phyloP scores from a whole-genome alignment of 2,329 filamentous ascomycete species.

The Arthrobotrys musiformis region DNA sequence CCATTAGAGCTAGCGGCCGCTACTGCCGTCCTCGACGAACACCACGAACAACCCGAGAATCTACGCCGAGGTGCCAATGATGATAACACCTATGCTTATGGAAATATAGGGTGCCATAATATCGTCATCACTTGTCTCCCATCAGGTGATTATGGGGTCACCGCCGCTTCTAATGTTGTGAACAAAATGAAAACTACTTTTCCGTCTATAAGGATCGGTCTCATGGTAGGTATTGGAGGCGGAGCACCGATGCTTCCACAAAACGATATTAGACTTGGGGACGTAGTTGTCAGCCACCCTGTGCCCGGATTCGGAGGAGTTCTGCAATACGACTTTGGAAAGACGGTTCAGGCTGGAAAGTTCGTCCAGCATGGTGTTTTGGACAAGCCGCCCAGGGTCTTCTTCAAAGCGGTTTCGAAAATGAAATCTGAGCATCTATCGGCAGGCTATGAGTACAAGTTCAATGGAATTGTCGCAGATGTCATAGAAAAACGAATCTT shows the following conservation, averaged over 20 bases:
- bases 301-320: background rate
- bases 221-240: slow-evolving; percentile 21
- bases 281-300: slow-evolving; percentile 1
- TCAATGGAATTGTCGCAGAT: background rate
- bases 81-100: slow-evolving; percentile 13
- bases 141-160: slow-evolving; percentile 11
- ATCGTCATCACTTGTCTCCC: slow-evolving; percentile 19
- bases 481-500: background rate
- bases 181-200: background rate
- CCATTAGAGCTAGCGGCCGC: slow-evolving; percentile 2
- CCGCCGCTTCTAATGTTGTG: background rate
- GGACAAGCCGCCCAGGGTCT: background rate
- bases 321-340: slow-evolving; percentile 21
- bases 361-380: background rate
- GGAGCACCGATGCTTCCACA: background rate
- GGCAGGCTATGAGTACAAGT: background rate
- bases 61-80: background rate
- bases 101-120: background rate
- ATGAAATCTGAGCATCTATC: background rate
- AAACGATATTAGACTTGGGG: slow-evolving; percentile 4
- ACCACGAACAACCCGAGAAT: background rate
- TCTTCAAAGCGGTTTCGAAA: background rate
- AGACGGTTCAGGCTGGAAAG: background rate
- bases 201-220: background rate
- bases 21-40: background rate